Evolutionary conservation across 768 basidiomycete genomes (phyloP).

Genomic region (Phylloporus arenicola): DNA sequence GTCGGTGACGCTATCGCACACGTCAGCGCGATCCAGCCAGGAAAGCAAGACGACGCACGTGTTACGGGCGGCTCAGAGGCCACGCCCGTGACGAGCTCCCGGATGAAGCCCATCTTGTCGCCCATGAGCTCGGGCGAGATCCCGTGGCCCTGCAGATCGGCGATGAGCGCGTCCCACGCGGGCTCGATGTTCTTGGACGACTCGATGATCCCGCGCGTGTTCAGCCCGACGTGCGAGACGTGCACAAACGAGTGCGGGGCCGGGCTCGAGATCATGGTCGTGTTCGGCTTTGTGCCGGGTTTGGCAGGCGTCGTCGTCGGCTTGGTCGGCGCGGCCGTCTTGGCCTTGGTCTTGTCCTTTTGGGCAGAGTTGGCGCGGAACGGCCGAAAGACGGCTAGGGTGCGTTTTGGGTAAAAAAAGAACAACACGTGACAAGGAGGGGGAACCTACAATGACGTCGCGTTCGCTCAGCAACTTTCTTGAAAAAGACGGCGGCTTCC

Average conservation of each 20-base stretch:
- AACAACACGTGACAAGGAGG: conserved; percentile 1
- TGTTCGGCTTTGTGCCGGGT: conserved; percentile 21
- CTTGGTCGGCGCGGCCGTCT: background rate
- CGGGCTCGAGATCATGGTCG: conserved; percentile 49
- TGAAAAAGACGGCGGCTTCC: conserved; percentile 55
- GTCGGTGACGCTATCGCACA: conserved; percentile 5
- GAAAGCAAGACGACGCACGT: background rate
- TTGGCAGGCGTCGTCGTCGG: conserved; percentile 26
- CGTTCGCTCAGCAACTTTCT: conserved; percentile 50
- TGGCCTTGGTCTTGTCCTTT: conserved; percentile 16
- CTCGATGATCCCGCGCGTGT: conserved; percentile 46
- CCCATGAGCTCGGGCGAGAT: conserved; percentile 29
- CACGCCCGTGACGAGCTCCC: conserved; percentile 20
- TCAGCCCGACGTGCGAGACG: conserved; percentile 59
- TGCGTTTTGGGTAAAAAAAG: background rate
- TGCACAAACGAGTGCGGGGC: conserved; percentile 60
- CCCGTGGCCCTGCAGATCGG: conserved; percentile 39
- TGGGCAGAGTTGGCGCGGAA: conserved; percentile 26
- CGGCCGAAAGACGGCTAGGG: conserved; percentile 23
- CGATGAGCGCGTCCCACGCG: conserved; percentile 45
- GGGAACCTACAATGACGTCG: conserved; percentile 36
- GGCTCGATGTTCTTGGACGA: conserved; percentile 49
- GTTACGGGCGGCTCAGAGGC: background rate
- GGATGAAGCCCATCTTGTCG: conserved; percentile 34
- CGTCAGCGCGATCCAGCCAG: background rate